These are phyloP conservation scores for Cantharellus cinnabarinus DNA, from an alignment of 768 basidiomycete species.

Conservation along the genomic window DNA sequence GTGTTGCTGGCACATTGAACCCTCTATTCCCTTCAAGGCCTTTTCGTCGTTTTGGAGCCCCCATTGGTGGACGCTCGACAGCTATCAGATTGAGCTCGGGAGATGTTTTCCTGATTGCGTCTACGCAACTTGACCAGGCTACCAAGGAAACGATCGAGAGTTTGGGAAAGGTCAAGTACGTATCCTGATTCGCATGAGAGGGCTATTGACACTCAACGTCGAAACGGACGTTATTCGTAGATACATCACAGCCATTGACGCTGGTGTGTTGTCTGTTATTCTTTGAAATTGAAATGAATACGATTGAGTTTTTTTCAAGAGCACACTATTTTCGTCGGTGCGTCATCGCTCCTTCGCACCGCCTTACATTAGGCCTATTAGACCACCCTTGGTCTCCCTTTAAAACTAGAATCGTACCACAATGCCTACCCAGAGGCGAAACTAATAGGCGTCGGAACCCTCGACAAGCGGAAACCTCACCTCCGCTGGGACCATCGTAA, in stretches of 20 bases:
- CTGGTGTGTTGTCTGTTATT: slow-evolving; percentile 7
- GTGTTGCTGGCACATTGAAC: too few relatives aligned
- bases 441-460: slow-evolving; percentile 42
- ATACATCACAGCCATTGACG: slow-evolving; percentile 19
- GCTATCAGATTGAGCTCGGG: slow-evolving; percentile 46
- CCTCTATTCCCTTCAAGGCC: slow-evolving; percentile 15
- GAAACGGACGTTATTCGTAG: slow-evolving; percentile 6
- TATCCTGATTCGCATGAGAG: background rate
- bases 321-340: slow-evolving; percentile 17
- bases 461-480: slow-evolving; percentile 22
- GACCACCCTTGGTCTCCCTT: background rate
- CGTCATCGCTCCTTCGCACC: too few relatives aligned
- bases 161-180: slow-evolving; percentile 48
- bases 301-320: background rate
- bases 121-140: slow-evolving; percentile 43
- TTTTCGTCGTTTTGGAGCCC: slow-evolving; percentile 44
- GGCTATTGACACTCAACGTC: background rate
- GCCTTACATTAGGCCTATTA: background rate
- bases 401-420: slow-evolving; percentile 15
- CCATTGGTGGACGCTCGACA: slow-evolving; percentile 68
- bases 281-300: slow-evolving; percentile 7
- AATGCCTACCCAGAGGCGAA: slow-evolving; percentile 51
- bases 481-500: too few relatives aligned
- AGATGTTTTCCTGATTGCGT: slow-evolving; percentile 68
- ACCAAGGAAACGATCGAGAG: slow-evolving; percentile 41